phyloP scores from a whole-genome alignment of 106 monocot genomes.

The Platanthera guangdongensis region DNA sequence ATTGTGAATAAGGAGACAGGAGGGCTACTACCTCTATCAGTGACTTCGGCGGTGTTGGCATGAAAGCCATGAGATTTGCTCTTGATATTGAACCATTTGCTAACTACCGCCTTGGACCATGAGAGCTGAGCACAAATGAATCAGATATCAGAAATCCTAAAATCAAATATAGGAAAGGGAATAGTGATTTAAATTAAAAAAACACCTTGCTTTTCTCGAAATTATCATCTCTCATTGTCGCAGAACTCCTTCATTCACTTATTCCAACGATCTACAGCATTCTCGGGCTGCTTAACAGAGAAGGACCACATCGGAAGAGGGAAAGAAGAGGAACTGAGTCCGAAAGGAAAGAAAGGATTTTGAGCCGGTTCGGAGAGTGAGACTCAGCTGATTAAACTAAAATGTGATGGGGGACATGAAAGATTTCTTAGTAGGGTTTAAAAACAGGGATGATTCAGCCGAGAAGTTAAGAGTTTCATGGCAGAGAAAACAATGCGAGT shows the following conservation, averaged over 20 bases:
- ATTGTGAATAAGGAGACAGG: neutral
- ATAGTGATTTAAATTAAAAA: neutral
- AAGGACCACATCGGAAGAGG: neutral
- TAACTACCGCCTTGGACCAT: conserved; percentile 27
- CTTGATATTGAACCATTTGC: conserved; percentile 29
- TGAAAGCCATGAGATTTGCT: conserved; percentile 21
- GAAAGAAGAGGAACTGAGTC: no score
- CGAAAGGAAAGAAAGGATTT: neutral
- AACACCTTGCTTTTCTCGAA: conserved; percentile 23
- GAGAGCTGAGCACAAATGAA: conserved; percentile 7
- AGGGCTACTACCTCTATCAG: neutral
- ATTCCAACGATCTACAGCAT: neutral
- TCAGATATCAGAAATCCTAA: neutral
- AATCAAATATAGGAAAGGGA: neutral
- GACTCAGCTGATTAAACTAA: neutral
- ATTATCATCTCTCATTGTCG: conserved; percentile 25
- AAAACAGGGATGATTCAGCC: neutral
- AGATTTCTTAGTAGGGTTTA: neutral
- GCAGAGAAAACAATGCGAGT: conserved; percentile 4
- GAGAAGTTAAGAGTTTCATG: neutral
- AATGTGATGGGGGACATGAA: neutral
- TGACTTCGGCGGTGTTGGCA: conserved; percentile 7
- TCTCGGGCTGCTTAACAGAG: neutral
- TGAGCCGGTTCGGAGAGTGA: neutral
- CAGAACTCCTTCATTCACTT: conserved; percentile 10